Evolutionary conservation across 192 early-diverging fungal species (phyloP), one percentile per base, ranked within the genome.

Genomic region (Coemansia nantahalensis): DNA sequence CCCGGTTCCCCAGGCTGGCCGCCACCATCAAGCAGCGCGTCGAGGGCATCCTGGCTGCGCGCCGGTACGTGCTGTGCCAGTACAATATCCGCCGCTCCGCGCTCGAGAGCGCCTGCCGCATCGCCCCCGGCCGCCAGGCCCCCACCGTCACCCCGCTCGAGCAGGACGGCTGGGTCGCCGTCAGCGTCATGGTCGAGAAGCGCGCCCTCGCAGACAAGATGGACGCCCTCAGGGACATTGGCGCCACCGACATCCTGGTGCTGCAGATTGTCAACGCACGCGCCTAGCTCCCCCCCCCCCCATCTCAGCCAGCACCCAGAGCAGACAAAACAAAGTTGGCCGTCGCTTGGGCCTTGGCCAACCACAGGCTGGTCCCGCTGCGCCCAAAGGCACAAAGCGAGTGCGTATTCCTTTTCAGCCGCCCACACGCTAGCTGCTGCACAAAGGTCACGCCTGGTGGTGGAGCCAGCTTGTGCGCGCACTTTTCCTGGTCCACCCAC

Each of bases 81-180:
- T 99, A 98, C 70, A 99, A 99, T 54, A 83, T 97, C 59, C 67
- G 78, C 18, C 73, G 90, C 12, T 65, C 55, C 10, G 54, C 76
- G 48, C 58, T 99, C 45, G 69, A 78, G 14, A 51, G 59, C 28
- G 95, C 90, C 7, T 67, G 79, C 9, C 48, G 60, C 19, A 86
- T 99, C 55, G 90, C 96, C 3, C 94, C 96, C 3, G 96, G 96
- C 32, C 86, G 90, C 47, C 94, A 91, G 72, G 92, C 91, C 0
- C 91, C 95, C 8, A 95, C 95, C 0, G 77, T 99, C 33, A 90
- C 84, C 6, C 65, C 85, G 11, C 69, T 99, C 35, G 93, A 98
- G 40, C 83, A 93, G 58, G 71, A 77, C 22, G 81, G 80, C 16
- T 97, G 96, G 95, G 90, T 92, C 9, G 89, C 90, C 5, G 90